Evolutionary conservation across 164 flowering plant species (phyloP).

Genomic region (Annona cherimola): DNA sequence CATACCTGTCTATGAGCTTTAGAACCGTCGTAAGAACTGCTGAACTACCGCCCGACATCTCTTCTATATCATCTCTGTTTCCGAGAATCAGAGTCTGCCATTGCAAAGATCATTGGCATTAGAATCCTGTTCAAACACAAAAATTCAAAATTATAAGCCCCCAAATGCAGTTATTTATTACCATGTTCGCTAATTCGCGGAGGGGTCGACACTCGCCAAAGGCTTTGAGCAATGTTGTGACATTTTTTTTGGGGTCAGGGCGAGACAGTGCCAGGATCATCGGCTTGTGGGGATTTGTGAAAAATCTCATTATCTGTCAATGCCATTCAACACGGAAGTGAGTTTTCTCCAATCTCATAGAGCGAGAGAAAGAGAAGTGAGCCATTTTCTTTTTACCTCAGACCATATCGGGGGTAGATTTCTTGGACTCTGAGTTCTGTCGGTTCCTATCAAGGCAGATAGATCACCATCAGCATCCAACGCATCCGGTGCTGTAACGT

Average conservation of each 20-base stretch:
- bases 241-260: constrained; percentile 86
- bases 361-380: neutral
- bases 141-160: neutral
- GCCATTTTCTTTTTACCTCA: constrained; percentile 35
- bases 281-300: constrained; percentile 84
- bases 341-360: neutral
- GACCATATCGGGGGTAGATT: constrained; percentile 71
- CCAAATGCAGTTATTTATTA: constrained; percentile 12
- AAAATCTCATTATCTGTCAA: constrained; percentile 73
- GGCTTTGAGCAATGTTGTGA: constrained; percentile 71
- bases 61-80: constrained; percentile 81
- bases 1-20: constrained; percentile 74
- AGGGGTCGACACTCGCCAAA: constrained; percentile 73
- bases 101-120: neutral
- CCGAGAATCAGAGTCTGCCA: constrained; percentile 77
- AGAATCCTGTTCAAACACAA: neutral
- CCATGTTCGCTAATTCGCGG: constrained; percentile 80
- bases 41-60: constrained; percentile 59
- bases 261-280: constrained; percentile 81
- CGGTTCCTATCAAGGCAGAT: constrained; percentile 45
- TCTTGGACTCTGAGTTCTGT: constrained; percentile 40
- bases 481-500: constrained; percentile 47
- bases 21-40: constrained; percentile 55
- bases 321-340: neutral
- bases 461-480: constrained; percentile 58